Base-by-base conservation (phyloP, 495 filamentous ascomycete species). In the Xylaria longipes region DNA sequence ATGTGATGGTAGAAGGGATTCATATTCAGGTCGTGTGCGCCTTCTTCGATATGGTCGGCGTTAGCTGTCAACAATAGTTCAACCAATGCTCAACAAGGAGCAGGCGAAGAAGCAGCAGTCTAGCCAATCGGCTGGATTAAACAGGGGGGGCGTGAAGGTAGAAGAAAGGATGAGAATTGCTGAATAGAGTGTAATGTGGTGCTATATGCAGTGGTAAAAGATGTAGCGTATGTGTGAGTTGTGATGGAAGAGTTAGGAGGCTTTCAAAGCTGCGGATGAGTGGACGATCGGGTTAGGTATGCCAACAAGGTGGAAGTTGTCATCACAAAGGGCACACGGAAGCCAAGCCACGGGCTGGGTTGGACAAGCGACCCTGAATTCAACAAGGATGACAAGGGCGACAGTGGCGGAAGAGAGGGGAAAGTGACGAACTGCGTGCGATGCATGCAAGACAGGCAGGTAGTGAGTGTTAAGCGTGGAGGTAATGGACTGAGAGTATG, bases 21-120 rank as follows among this genome's bases (percentile, higher is more conserved):
- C 68, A 70, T 70, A 33, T 70, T 70, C 25, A 43, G 17, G 15
- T 22, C 46, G n/a, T 54, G 60, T 63, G 17, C 27, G 46, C 25
- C 27, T 37, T 15, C 0, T 22, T 41, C n/a, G 31, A 62, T 0
- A 7, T 8, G 27, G 8, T 54, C 63, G 29, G 29, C 45, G 12
- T 1, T 7, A 37, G 29, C 43, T 45, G 63, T 14, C 29, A 15
- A 37, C 6, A 25, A 52, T 20, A 25, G 29, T 17, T 31, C 62
- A 35, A 58, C 15, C 35, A 45, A 58, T 57, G 35, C n/a, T 58
- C 27, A 25, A 41, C 29, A 33, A 35, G 41, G 22, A n/a, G 39
- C 61, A 46, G 61, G 39, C n/a, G 22, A 17, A 22, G 20, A 27
- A 29, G 29, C 25, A 5, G 29, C 5, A 1, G 27, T 31, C 52